These are phyloP conservation scores for Epicoccum nigrum DNA, from an alignment of 2,329 filamentous ascomycete genomes.

Conservation along the genomic window DNA sequence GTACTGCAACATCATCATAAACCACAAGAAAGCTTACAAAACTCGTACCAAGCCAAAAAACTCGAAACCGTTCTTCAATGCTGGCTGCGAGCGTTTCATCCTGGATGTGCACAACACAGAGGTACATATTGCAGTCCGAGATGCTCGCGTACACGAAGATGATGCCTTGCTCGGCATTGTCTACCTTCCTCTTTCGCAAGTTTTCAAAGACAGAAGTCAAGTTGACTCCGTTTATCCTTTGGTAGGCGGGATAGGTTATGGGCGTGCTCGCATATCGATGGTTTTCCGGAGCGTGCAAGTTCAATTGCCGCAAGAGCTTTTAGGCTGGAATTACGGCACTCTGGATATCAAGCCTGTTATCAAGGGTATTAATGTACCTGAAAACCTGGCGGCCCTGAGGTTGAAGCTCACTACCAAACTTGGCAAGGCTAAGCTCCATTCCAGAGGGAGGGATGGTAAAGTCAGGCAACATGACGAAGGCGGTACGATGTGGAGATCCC, in stretches of 20 bases:
- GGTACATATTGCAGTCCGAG: conserved; percentile 70
- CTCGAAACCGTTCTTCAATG: conserved; percentile 79
- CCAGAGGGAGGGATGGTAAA: conserved; percentile 40
- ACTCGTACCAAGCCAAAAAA: conserved; percentile 80
- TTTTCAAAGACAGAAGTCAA: conserved; percentile 69
- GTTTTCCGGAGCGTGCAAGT: conserved; percentile 74
- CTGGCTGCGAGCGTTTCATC: conserved; percentile 74
- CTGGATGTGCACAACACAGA: conserved; percentile 71
- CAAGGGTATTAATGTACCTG: conserved; percentile 56
- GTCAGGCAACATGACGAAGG: conserved; percentile 36
- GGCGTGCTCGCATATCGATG: conserved; percentile 71
- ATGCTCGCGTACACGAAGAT: conserved; percentile 71
- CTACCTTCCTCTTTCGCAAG: conserved; percentile 66
- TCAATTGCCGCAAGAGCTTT: conserved; percentile 62
- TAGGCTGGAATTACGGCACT: conserved; percentile 76
- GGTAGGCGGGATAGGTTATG: conserved; percentile 74
- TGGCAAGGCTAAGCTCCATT: conserved; percentile 64
- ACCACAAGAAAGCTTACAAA: conserved; percentile 72
- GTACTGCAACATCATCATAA: conserved; percentile 76
- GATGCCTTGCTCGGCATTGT: conserved; percentile 73
- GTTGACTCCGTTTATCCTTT: conserved; percentile 70
- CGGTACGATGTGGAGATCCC: conserved; percentile 61
- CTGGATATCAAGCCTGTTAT: conserved; percentile 65
- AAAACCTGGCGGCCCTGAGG: conserved; percentile 57
- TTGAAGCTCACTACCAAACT: conserved; percentile 67